A percentile compares a stretch with the other conserved stretches of the same genome.
phyloP scores from a whole-genome alignment of 306 rosid genomes.

The Dryas alaskensis region DNA sequence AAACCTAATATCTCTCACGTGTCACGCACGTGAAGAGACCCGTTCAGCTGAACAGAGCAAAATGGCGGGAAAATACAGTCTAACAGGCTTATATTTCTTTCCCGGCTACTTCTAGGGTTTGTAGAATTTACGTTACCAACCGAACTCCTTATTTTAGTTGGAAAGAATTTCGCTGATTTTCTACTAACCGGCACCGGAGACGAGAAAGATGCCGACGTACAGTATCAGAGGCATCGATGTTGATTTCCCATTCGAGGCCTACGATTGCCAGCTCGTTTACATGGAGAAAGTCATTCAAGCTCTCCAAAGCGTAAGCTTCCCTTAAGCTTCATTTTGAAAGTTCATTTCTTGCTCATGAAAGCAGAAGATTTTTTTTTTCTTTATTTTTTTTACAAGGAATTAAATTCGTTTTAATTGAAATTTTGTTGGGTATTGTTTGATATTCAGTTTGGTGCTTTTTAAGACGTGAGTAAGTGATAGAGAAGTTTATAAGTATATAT shows the following conservation, averaged over 20 bases:
- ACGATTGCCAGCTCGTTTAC: conserved; percentile 87
- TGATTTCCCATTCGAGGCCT: conserved; percentile 83
- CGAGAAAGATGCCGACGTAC: conserved; percentile 70
- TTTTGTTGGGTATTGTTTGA: not conserved
- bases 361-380: not conserved
- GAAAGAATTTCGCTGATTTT: not conserved
- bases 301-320: conserved; percentile 63
- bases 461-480: not conserved
- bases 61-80: conserved; percentile 53
- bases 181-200: not conserved
- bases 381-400: not conserved
- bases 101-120: conserved; percentile 43
- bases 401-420: not conserved
- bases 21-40: conserved; percentile 9
- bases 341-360: not conserved
- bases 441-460: not conserved
- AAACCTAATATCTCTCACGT: not conserved
- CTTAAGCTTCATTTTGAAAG: not conserved
- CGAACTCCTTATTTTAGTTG: not conserved
- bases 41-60: not conserved
- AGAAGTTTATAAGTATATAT: not conserved
- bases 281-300: conserved; percentile 94
- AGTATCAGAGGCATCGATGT: conserved; percentile 71
- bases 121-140: not conserved
- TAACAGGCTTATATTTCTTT: not conserved